Base-by-base conservation (phyloP, 192 early-diverging fungal genomes). In the Backusella psychrophila region DNA sequence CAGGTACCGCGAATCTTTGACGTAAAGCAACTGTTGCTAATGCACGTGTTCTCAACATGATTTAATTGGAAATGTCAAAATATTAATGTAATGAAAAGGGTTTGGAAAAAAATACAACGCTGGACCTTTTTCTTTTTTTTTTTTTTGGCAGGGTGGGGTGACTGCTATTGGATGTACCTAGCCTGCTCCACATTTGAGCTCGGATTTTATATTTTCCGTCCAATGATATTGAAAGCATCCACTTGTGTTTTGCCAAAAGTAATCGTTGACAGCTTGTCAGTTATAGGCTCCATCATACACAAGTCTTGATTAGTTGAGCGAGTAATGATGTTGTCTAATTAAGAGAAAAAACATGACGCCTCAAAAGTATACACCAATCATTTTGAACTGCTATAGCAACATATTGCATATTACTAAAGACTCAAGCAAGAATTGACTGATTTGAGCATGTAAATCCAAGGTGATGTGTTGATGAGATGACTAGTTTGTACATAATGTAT, bases 61-160 rank as follows among this genome's bases (percentile, higher is more conserved):
- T 68, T n/a, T 68, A 66, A 66, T 33, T 68, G 56, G 12, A 63
- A 29, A 29, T 63, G 56, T 63, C 56, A 63, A 63, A 56, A 63
- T 63, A 14, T 26, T 59, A 59, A 59, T 59, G 56, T 59, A 59
- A 59, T 26, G 23, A 56, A 23, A 59, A 69, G 23, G 67, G 36
- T 0, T n/a, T 19, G 4, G 8, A n/a, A 35, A 17, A 67, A 67
- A 68, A 68, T 38, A 19, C 1, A 36, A n/a, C 19, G 9, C 38
- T 38, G 31, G 31, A 31, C 31, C 31, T 31, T 31, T 31, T 31
- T 31, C 31, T 31, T 4, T 31, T 35, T 33, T n/a, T 36, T 38
- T 21, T 69, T 38, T 69, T 38, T 69, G 68, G 36, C 68, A 69
- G 68, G 68, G 68, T 69, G 21, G 49, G n/a, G 17, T 53, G 49